Evolutionary conservation across 2,329 filamentous ascomycete species (phyloP).

Genomic region (Aspergillus carbonarius): DNA sequence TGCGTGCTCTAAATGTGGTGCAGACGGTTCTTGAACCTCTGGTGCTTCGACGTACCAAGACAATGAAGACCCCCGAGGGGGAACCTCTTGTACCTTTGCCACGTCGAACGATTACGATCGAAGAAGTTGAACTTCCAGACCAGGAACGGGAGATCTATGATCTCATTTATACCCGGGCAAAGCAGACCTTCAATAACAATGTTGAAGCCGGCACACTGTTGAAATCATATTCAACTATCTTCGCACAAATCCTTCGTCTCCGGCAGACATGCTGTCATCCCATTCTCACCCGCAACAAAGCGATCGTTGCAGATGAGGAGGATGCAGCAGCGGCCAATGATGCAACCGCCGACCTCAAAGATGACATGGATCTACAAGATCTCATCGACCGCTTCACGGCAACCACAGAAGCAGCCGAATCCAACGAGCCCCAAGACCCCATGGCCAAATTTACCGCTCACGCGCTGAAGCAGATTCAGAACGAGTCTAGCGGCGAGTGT

Average conservation of each 20-base stretch:
- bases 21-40: constrained; percentile 94
- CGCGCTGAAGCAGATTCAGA: constrained; percentile 85
- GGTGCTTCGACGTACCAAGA: constrained; percentile 93
- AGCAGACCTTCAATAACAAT: constrained; percentile 79
- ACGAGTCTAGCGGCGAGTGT: constrained; percentile 84
- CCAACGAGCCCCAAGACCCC: constrained; percentile 49
- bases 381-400: constrained; percentile 82
- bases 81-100: constrained; percentile 79
- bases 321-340: constrained; percentile 77
- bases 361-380: constrained; percentile 92
- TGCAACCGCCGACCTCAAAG: constrained; percentile 74
- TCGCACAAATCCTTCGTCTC: constrained; percentile 90
- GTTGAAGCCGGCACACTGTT: constrained; percentile 88
- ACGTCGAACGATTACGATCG: constrained; percentile 76
- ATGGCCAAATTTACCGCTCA: constrained; percentile 79
- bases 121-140: constrained; percentile 80
- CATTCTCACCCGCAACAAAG: constrained; percentile 79
- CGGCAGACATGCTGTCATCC: constrained; percentile 95
- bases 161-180: constrained; percentile 79
- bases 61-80: constrained; percentile 94
- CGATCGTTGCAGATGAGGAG: constrained; percentile 82
- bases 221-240: constrained; percentile 95
- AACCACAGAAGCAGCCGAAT: constrained; percentile 58
- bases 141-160: constrained; percentile 90
- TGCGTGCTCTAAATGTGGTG: constrained; percentile 90